Evolutionary conservation across 805 yeast species (phyloP).

Genomic region (Maudiozyma pseudohumilis): DNA sequence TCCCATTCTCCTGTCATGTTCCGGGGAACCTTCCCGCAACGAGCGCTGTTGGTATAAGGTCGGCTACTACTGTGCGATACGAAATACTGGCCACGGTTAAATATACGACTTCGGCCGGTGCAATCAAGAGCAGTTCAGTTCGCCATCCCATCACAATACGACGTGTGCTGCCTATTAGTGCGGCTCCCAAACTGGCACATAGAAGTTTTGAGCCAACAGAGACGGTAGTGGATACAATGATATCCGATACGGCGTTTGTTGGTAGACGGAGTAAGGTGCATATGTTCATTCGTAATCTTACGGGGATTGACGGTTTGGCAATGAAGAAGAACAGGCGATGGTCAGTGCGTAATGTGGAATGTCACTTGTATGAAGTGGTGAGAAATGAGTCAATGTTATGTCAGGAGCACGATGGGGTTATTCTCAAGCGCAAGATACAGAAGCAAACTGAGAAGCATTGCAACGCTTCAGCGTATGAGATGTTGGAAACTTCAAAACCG

Average conservation of each 20-base stretch:
- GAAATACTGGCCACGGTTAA: background rate
- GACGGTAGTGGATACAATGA: background rate
- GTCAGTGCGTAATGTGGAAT: background rate
- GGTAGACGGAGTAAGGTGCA: background rate
- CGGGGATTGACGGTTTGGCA: too few relatives aligned
- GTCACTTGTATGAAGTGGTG: background rate
- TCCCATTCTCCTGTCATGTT: conserved; percentile 1
- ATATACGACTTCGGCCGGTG: too few relatives aligned
- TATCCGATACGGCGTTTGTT: conserved; percentile 1
- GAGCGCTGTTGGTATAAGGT: background rate
- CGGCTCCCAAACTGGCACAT: background rate
- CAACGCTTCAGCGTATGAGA: background rate
- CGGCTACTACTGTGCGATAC: background rate
- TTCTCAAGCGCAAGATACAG: background rate
- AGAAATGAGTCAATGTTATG: background rate
- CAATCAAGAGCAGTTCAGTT: too few relatives aligned
- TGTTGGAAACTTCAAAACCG: background rate
- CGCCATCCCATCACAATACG: too few relatives aligned
- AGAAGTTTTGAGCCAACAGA: conserved; percentile 1
- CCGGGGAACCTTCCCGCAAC: background rate
- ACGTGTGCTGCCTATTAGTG: too few relatives aligned
- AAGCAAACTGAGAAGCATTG: background rate
- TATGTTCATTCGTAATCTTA: background rate
- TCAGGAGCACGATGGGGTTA: background rate
- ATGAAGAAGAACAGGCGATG: background rate